Evolutionary conservation across 1,284 basidiomycete genomes (phyloP), one percentile per base, ranked within the genome.

Genomic region (Rhodotorula sp.): DNA sequence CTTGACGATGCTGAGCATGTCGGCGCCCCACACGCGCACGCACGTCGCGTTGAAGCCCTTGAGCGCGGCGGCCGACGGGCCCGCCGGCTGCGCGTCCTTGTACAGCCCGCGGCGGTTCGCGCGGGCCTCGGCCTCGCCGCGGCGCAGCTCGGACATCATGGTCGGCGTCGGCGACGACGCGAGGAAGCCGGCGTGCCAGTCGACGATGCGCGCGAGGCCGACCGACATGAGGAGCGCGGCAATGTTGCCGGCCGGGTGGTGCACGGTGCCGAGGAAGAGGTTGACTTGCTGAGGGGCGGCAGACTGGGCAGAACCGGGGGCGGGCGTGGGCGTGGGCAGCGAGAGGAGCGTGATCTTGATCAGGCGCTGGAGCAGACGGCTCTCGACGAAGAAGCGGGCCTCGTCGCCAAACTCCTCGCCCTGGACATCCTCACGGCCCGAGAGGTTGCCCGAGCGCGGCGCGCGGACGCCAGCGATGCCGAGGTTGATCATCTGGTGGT

Each of bases 101-200:
- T 95, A 97, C 16, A 98, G 85, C 73, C 86, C 89, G 1, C 87
- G 80, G 56, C 89, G 87, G 81, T 89, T 91, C 77, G 93, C 91
- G 81, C 93, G 95, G 27, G 94, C 95, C 50, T 80, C 81, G 79
- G 87, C 90, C 82, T 98, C 96, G 1, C 92, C 91, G 4, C 88
- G 87, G 55, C 95, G 89, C 45, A 97, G 86, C 53, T 88, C 87
- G 79, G 95, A 92, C 87, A 96, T 93, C 61, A 21, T 88, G 89
- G 46, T 91, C 90, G 72, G 85, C 5, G 65, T 69, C 21, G 74
- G 73, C 19, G 72, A 84, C 71, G 85, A 86, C 3, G 91, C 88
- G 54, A 99, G 88, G 86, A 98, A 91, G 48, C 95, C 96, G 19
- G 94, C 94, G 81, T 99, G 96, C 95, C 96, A 98, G 80, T 97